These are phyloP conservation scores for Linnemannia elongata DNA, from an alignment of 192 early-diverging fungal species.

Conservation along the genomic window DNA sequence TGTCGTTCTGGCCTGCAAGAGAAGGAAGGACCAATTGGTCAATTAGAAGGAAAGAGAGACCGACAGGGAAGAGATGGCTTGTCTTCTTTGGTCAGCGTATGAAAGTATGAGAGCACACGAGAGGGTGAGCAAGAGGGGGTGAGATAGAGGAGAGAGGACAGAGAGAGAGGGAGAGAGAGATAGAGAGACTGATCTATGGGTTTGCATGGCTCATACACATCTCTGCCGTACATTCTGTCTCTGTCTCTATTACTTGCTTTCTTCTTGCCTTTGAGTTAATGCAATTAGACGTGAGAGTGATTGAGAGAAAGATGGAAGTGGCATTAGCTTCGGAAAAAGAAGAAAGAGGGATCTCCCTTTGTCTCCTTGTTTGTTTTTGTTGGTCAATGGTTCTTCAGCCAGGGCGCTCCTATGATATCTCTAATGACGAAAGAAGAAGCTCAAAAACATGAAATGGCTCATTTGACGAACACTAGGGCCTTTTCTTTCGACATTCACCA, in stretches of 20 bases:
- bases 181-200: not conserved
- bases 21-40: not conserved
- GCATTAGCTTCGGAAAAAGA: no score
- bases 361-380: no score
- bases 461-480: no score
- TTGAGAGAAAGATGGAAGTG: no score
- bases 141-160: no score
- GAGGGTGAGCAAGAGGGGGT: not conserved
- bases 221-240: not conserved
- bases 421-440: no score
- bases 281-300: not conserved
- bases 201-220: not conserved
- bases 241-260: not conserved
- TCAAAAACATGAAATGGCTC: no score
- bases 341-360: no score
- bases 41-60: not conserved
- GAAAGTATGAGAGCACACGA: conserved; percentile 5
- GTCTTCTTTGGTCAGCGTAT: not conserved
- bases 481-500: no score
- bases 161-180: not conserved
- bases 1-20: not conserved
- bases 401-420: no score
- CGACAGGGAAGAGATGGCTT: not conserved
- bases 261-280: not conserved
- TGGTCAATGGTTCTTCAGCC: no score